These are phyloP conservation scores for Pseudognaphalium luteoalbum DNA, from an alignment of 129 eudicot species.

Conservation along the genomic window DNA sequence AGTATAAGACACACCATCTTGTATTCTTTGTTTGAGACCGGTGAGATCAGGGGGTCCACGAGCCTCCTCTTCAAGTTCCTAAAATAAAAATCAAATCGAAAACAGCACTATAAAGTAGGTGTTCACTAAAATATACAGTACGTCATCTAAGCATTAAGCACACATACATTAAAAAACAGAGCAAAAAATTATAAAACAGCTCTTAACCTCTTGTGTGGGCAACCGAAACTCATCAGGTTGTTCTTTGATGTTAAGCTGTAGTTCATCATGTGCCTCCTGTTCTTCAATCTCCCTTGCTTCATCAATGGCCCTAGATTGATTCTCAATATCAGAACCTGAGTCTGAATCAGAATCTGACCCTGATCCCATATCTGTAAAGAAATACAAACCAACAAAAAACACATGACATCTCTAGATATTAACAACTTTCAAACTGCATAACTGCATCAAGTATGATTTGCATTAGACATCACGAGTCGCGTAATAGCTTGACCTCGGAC, in stretches of 20 bases:
- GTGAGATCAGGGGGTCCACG: conserved; percentile 84
- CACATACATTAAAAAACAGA: background rate
- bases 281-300: conserved; percentile 40
- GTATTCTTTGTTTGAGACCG: conserved; percentile 81
- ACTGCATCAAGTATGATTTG: background rate
- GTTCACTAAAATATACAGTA: background rate
- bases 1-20: conserved; percentile 65
- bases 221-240: conserved; percentile 77
- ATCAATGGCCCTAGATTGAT: conserved; percentile 55
- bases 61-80: conserved; percentile 89
- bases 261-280: conserved; percentile 55
- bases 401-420: background rate
- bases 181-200: background rate
- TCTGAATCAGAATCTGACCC: conserved; percentile 60
- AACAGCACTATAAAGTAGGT: background rate
- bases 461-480: background rate
- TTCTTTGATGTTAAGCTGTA: conserved; percentile 66
- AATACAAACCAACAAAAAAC: conserved; percentile 2
- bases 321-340: conserved; percentile 53
- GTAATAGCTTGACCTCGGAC: background rate
- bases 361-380: conserved; percentile 48
- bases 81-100: conserved; percentile 9
- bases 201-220: conserved; percentile 67
- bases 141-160: conserved; percentile 6
- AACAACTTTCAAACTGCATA: conserved; percentile 3